Conservation (phyloP, 345 rosid genomes). For the Ceriops decandra region DNA sequence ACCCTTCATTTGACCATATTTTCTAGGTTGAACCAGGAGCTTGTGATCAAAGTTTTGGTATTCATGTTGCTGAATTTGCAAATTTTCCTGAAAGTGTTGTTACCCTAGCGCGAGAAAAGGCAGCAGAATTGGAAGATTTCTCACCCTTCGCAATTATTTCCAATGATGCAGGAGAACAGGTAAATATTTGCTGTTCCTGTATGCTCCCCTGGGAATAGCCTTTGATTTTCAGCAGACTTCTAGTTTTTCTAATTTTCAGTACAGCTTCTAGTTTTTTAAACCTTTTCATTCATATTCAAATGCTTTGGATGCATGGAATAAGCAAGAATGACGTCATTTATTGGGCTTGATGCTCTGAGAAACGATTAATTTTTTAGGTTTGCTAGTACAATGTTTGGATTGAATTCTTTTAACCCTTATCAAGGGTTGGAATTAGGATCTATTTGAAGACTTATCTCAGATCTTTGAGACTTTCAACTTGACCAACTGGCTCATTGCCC, state of each 20-base stretch:
- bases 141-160: slow-evolving; percentile 51
- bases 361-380: too few relatives aligned
- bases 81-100: slow-evolving; percentile 95
- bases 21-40: slow-evolving; percentile 87
- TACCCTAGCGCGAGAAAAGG: slow-evolving; percentile 88
- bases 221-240: neutral
- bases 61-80: slow-evolving; percentile 97
- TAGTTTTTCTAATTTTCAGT: neutral
- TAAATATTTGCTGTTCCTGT: slow-evolving; percentile 12
- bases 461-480: neutral
- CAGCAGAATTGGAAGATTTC: slow-evolving; percentile 94
- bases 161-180: slow-evolving; percentile 45
- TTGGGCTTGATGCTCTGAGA: too few relatives aligned
- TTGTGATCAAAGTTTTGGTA: slow-evolving; percentile 98
- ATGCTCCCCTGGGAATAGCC: neutral
- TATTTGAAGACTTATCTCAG: neutral
- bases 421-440: too few relatives aligned
- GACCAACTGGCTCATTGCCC: neutral
- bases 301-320: neutral
- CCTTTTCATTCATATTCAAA: neutral
- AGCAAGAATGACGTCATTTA: neutral
- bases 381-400: too few relatives aligned
- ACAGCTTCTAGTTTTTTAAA: neutral
- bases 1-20: slow-evolving; percentile 1
- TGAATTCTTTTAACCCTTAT: too few relatives aligned